Conservation (phyloP, 495 filamentous ascomycete genomes). For the Aspergillus wentii region DNA sequence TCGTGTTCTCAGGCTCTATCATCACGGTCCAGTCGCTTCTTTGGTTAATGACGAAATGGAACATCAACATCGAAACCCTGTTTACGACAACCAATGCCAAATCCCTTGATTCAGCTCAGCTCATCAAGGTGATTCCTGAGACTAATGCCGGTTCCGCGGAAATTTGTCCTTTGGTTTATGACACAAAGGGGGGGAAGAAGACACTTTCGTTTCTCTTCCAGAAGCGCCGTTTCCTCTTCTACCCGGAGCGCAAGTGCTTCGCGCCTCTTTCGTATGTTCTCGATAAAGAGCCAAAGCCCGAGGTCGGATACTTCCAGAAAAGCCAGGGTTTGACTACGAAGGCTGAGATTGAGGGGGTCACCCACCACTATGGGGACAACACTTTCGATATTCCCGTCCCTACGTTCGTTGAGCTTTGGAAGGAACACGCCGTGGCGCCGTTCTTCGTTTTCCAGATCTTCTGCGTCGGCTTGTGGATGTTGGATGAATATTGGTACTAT, state of each 20-base stretch:
- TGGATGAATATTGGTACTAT: constrained; percentile 99
- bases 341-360: constrained; percentile 68
- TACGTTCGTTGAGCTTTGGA: constrained; percentile 90
- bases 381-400: constrained; percentile 98
- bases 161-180: constrained; percentile 73
- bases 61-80: constrained; percentile 72
- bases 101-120: constrained; percentile 67
- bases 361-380: constrained; percentile 93
- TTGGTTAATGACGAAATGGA: constrained; percentile 98
- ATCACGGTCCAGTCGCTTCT: constrained; percentile 80
- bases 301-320: constrained; percentile 70
- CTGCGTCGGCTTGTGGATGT: constrained; percentile 96
- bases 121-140: constrained; percentile 91
- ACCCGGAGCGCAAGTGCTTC: constrained; percentile 63
- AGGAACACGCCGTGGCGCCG: constrained; percentile 95
- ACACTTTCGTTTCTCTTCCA: constrained; percentile 93
- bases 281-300: constrained; percentile 76
- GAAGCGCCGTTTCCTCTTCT: constrained; percentile 92
- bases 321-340: constrained; percentile 65
- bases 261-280: constrained; percentile 78
- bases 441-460: constrained; percentile 99
- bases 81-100: constrained; percentile 75
- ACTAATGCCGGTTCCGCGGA: constrained; percentile 87
- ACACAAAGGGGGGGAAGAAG: constrained; percentile 65
- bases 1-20: constrained; percentile 84